Evolutionary conservation across 2,329 filamentous ascomycete species (phyloP).

Genomic region (Nemania sp.): DNA sequence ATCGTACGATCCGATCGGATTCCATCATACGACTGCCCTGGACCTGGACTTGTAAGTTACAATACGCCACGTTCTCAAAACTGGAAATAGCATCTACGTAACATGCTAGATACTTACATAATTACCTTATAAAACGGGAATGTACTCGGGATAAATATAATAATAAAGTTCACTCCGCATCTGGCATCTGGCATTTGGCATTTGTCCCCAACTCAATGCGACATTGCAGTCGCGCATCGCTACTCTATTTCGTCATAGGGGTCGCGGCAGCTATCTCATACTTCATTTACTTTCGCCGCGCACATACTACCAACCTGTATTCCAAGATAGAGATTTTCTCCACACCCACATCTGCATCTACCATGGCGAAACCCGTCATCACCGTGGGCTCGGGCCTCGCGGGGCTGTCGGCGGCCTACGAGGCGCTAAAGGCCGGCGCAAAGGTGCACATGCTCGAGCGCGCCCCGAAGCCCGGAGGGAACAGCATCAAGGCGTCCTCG

Average conservation of each 20-base stretch:
- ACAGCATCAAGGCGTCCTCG: constrained; percentile 75
- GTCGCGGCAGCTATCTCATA: constrained; percentile 42
- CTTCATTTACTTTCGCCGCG: constrained; percentile 41
- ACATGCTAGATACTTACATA: no score
- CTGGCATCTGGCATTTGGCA: no score
- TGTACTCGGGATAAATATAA: not conserved
- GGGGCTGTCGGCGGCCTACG: constrained; percentile 69
- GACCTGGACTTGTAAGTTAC: no score
- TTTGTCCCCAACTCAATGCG: constrained; percentile 26
- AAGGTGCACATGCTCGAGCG: constrained; percentile 70
- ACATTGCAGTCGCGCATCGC: constrained; percentile 29
- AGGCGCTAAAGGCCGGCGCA: constrained; percentile 64
- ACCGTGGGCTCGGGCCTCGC: constrained; percentile 75
- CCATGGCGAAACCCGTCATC: constrained; percentile 57
- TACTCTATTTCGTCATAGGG: constrained; percentile 41
- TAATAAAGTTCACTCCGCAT: no score
- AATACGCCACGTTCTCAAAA: no score
- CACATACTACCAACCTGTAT: constrained; percentile 9
- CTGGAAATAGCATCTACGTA: no score
- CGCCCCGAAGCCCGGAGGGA: constrained; percentile 69
- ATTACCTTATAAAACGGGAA: constrained; percentile 6
- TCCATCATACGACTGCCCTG: no score
- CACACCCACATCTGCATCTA: no score
- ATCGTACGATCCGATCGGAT: no score
- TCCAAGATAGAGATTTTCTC: not conserved